Base-by-base conservation (phyloP, 768 basidiomycete genomes). In the Mycena indigotica region DNA sequence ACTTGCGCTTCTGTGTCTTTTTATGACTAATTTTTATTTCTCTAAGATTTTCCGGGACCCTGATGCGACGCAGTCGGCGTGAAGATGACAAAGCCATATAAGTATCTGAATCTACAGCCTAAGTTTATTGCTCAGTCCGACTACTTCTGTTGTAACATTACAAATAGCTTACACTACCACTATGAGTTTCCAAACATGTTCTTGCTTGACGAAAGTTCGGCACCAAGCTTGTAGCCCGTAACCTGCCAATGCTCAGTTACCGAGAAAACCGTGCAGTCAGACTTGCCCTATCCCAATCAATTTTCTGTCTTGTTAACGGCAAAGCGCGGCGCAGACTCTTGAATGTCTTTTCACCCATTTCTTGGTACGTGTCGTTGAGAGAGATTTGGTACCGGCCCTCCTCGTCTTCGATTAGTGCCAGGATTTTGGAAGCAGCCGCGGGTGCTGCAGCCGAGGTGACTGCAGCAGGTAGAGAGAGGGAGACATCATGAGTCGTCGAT, bases 341-440 rank as follows among this genome's bases (percentile, higher is more conserved):
- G 82, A 98, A 98, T 1, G 91, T 89, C 74, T 93, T 94, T 66
- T 98, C 95, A 38, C 89, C 84, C 85, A 99, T 88, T 64, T 91
- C 87, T 39, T 87, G 85, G 68, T 98, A 97, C 16, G 89, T 81
- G 45, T 89, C 88, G 66, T 86, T 91, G 53, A 98, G 70, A 16
- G 88, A 86, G 1, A 79, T 75, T 68, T 98, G 94, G 67, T 95
- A 91, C 61, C 81, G 82, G 13, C 84, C 78, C 69, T 94, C 89
- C 67, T 96, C 93, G 17, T 84, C 81, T 66, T 86, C 88, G 55
- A 93, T 86, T 57, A 95, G 78, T 0, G 91, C 91, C 57, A 97
- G 73, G 41, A 95, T 80, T 70, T 91, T 90, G 15, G 46, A 13
- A 44, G 82, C 80, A 3, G 90, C 82, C 0, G 86, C 77, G 1